phyloP scores from a whole-genome alignment of 352 stramenopile genomes.

The Globisporangium okanoganense region DNA sequence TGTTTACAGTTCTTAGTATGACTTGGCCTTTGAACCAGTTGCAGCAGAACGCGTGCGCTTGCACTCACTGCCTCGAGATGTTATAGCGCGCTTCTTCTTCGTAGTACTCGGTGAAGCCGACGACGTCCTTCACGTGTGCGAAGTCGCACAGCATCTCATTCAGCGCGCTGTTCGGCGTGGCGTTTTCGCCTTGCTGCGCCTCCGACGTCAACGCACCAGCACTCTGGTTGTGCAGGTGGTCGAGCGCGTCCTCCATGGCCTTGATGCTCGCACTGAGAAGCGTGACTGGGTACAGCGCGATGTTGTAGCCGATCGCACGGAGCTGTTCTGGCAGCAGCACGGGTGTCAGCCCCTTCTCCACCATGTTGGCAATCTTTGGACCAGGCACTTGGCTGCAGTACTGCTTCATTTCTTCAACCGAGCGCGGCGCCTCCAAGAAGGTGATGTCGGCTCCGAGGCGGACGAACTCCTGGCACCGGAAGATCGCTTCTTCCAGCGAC shows the following conservation, averaged over 20 bases:
- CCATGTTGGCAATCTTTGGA: slow-evolving; percentile 81
- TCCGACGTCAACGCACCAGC: neutral
- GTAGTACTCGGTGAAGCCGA: slow-evolving; percentile 93
- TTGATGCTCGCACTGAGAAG: slow-evolving; percentile 92
- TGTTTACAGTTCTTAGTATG: neutral
- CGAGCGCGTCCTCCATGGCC: slow-evolving; percentile 88
- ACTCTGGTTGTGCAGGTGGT: slow-evolving; percentile 69
- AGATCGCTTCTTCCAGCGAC: slow-evolving; percentile 90
- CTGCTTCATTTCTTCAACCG: slow-evolving; percentile 88
- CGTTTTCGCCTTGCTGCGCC: slow-evolving; percentile 27
- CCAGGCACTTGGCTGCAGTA: slow-evolving; percentile 90
- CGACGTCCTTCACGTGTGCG: slow-evolving; percentile 88
- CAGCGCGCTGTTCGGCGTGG: slow-evolving; percentile 39
- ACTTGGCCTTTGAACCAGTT: neutral
- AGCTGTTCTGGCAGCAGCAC: slow-evolving; percentile 85
- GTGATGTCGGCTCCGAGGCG: slow-evolving; percentile 93
- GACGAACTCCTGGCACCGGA: slow-evolving; percentile 89
- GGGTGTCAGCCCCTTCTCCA: slow-evolving; percentile 93
- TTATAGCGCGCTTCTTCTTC: slow-evolving; percentile 61
- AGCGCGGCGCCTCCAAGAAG: slow-evolving; percentile 92
- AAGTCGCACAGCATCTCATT: slow-evolving; percentile 79
- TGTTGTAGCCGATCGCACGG: slow-evolving; percentile 91
- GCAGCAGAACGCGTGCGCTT: neutral
- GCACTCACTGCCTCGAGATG: neutral
- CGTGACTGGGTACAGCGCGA: slow-evolving; percentile 93